Evolutionary conservation across 164 flowering plant genomes (phyloP).

Genomic region (Vitis riparia): DNA sequence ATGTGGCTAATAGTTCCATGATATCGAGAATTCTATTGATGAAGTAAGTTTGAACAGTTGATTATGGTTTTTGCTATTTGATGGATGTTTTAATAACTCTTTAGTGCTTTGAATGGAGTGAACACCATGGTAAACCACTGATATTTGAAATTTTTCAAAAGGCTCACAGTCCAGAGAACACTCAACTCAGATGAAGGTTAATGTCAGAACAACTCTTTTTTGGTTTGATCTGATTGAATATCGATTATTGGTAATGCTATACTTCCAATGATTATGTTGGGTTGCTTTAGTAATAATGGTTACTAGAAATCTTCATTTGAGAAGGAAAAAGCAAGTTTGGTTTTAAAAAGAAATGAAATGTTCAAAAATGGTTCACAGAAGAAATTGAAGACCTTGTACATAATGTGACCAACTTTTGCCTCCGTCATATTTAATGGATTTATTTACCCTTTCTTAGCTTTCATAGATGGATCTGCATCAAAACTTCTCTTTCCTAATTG

Average conservation of each 20-base stretch:
- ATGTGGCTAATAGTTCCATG: not conserved
- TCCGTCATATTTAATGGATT: not conserved
- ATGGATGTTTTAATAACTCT: too few relatives aligned
- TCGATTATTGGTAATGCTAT: not conserved
- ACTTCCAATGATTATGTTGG: not conserved
- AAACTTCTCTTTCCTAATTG: not conserved
- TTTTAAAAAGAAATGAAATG: too few relatives aligned
- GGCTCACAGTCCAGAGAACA: not conserved
- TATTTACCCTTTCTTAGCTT: not conserved
- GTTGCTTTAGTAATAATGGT: too few relatives aligned
- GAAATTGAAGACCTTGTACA: not conserved
- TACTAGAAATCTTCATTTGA: too few relatives aligned
- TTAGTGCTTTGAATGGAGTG: too few relatives aligned
- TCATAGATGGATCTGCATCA: not conserved
- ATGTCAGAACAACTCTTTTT: not conserved
- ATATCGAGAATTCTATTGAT: not conserved
- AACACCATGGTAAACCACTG: too few relatives aligned
- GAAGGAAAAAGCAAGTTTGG: too few relatives aligned
- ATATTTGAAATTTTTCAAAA: not conserved
- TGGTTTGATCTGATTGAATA: not conserved
- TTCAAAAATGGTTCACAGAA: too few relatives aligned
- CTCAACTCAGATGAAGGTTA: not conserved
- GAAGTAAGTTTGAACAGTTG: not conserved
- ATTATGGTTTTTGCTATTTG: too few relatives aligned
- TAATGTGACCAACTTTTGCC: not conserved